These are phyloP conservation scores for Aethionema arabicum DNA, from an alignment of 345 rosid species.

Conservation along the genomic window DNA sequence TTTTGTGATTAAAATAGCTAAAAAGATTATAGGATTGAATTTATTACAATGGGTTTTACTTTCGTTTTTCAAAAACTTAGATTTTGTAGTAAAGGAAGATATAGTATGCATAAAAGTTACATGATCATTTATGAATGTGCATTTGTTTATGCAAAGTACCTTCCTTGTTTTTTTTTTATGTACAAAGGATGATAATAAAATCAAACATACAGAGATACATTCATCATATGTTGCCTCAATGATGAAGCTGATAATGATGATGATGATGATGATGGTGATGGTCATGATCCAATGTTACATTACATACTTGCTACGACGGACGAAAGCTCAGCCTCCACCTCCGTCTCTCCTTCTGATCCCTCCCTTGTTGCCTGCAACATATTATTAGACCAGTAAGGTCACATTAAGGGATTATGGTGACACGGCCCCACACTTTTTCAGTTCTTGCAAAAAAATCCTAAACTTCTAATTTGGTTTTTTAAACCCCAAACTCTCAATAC, in stretches of 20 bases:
- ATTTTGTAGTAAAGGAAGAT: not conserved
- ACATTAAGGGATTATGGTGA: not conserved
- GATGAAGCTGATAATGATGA: not conserved
- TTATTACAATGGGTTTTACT: too few species aligned
- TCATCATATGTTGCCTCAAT: conserved; percentile 16
- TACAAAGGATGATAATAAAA: conserved; percentile 42
- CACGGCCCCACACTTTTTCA: too few species aligned
- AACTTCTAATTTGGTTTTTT: not conserved
- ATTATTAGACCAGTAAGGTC: not conserved
- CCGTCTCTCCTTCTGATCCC: conserved; percentile 59
- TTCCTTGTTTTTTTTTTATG: conserved; percentile 41
- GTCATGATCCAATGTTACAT: conserved; percentile 18
- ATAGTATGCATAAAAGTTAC: conserved; percentile 21
- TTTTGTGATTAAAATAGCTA: too few species aligned
- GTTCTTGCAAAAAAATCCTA: not conserved
- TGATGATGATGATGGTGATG: conserved; percentile 14
- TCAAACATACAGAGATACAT: conserved; percentile 41
- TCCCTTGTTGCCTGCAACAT: conserved; percentile 52
- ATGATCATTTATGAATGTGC: conserved; percentile 30
- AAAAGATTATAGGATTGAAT: too few species aligned
- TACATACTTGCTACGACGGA: conserved; percentile 89
- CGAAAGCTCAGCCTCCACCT: conserved; percentile 71
- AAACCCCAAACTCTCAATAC: not conserved
- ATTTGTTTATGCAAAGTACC: conserved; percentile 15
- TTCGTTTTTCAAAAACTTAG: too few species aligned